Conservation (phyloP, 345 rosid species). For the Corymbia maculata region DNA sequence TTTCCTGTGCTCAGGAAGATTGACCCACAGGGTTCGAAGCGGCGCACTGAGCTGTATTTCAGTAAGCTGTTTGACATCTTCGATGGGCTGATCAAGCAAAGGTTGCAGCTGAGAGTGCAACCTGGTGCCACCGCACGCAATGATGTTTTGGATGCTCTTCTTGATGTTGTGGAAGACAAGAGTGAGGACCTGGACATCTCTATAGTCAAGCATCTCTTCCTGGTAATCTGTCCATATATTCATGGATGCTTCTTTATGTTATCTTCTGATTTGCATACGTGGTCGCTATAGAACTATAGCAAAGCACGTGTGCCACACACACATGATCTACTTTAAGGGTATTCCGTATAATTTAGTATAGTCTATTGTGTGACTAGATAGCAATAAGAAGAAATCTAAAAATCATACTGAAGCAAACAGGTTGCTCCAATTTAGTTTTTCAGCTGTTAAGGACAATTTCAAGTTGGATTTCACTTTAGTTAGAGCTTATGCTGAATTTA, state of each 20-base stretch:
- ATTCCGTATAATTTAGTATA: neutral
- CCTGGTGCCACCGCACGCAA: neutral
- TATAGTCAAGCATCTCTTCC: neutral
- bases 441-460: neutral
- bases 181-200: conserved; percentile 7
- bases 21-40: conserved; percentile 17
- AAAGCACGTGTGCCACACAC: neutral
- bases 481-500: neutral
- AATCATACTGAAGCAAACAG: neutral
- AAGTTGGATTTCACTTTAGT: neutral
- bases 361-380: neutral
- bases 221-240: neutral
- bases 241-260: neutral
- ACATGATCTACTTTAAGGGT: neutral
- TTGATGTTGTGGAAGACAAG: conserved; percentile 12
- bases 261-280: neutral
- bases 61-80: conserved; percentile 10
- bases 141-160: conserved; percentile 30
- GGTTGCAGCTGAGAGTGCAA: conserved; percentile 4
- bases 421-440: neutral
- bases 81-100: conserved; percentile 6
- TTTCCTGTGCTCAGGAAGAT: conserved; percentile 8
- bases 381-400: neutral
- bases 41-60: neutral
- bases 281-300: neutral